These are phyloP conservation scores for Deakozyma indianensis DNA, from an alignment of 805 yeast genomes.

Conservation along the genomic window DNA sequence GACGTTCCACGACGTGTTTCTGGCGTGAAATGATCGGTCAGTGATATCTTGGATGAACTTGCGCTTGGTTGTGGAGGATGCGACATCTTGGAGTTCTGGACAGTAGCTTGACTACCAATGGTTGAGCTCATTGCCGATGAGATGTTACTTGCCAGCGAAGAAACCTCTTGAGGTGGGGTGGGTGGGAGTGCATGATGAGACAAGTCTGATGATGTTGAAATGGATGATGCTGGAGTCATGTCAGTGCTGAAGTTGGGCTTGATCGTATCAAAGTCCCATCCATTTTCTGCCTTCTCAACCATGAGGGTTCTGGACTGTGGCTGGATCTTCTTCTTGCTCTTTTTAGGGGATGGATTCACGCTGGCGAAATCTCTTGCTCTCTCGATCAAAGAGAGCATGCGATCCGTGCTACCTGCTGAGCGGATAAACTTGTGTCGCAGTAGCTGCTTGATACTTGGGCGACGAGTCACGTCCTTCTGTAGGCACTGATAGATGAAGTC, in stretches of 20 bases:
- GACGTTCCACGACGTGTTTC: too few relatives aligned
- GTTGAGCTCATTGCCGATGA: conserved; percentile 1
- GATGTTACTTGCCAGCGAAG: conserved; percentile 1
- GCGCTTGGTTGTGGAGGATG: too few relatives aligned
- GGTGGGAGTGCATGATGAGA: background rate
- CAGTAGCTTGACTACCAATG: background rate
- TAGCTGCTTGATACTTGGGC: conserved; percentile 53
- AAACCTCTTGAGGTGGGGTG: background rate
- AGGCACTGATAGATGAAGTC: conserved; percentile 61
- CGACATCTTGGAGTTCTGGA: too few relatives aligned
- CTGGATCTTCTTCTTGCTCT: background rate
- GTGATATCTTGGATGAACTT: background rate
- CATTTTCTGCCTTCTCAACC: conserved; percentile 13
- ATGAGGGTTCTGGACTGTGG: background rate
- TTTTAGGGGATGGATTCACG: background rate
- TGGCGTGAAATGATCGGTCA: background rate
- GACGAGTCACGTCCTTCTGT: conserved; percentile 46
- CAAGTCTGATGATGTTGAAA: background rate
- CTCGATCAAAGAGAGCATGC: conserved; percentile 1
- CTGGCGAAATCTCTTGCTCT: background rate
- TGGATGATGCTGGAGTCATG: background rate
- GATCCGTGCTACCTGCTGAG: background rate
- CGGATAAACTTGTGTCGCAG: conserved; percentile 48
- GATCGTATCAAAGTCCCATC: conserved; percentile 26
- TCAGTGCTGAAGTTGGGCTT: conserved; percentile 10